phyloP scores from a whole-genome alignment of 2,329 filamentous ascomycete genomes.

The Claviceps capensis region DNA sequence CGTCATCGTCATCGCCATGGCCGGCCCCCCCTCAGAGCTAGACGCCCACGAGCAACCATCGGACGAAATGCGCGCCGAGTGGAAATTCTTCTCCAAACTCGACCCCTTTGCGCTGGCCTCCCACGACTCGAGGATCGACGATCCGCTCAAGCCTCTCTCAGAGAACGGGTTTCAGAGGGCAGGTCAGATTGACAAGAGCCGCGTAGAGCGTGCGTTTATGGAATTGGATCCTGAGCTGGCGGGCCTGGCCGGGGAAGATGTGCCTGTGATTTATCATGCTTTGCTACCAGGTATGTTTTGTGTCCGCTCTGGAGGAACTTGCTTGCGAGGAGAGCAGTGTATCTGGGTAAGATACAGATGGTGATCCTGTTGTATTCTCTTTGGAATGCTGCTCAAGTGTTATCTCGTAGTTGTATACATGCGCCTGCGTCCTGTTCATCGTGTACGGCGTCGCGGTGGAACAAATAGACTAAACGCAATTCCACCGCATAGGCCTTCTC shows the following conservation, averaged over 20 bases:
- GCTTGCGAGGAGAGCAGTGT: too few relatives aligned
- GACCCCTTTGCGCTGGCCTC: conserved; percentile 36
- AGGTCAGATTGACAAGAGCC: not conserved
- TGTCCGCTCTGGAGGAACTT: not conserved
- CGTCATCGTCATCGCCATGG: not conserved
- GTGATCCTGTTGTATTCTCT: too few relatives aligned
- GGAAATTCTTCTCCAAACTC: conserved; percentile 60
- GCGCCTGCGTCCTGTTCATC: not conserved
- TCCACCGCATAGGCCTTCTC: conserved; percentile 48
- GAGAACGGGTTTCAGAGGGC: conserved; percentile 16
- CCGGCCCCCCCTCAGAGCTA: conserved; percentile 27
- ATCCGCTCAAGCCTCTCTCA: conserved; percentile 27
- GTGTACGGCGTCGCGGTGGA: not conserved
- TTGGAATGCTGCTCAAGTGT: too few relatives aligned
- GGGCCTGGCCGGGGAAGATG: conserved; percentile 22
- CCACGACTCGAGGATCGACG: conserved; percentile 42
- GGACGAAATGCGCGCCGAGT: conserved; percentile 51
- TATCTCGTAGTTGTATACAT: not conserved
- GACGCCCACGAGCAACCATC: conserved; percentile 73
- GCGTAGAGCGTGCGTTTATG: conserved; percentile 13
- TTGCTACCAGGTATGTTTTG: conserved; percentile 50
- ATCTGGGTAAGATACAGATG: too few relatives aligned
- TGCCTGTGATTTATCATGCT: conserved; percentile 47
- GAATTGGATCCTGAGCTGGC: conserved; percentile 22
- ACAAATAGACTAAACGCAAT: not conserved